These are phyloP conservation scores for Clitopilus hobsonii DNA, from an alignment of 768 basidiomycete genomes.

Conservation along the genomic window DNA sequence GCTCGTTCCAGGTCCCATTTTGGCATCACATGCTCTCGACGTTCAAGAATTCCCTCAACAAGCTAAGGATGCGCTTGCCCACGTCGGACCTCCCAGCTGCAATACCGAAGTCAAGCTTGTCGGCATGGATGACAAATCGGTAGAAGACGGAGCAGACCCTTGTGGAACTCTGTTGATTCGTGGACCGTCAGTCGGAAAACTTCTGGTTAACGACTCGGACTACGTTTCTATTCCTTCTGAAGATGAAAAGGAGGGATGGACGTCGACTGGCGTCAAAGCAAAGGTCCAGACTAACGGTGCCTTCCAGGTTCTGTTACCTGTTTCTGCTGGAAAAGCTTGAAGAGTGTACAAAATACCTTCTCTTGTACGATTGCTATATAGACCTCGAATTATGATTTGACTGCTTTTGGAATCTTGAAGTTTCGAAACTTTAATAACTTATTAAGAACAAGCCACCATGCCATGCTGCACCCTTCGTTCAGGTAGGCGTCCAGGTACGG, in stretches of 20 bases:
- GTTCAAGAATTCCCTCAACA: constrained; percentile 62
- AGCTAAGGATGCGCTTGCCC: constrained; percentile 28
- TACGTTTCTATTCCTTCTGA: constrained; percentile 29
- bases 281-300: constrained; percentile 64
- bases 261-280: constrained; percentile 35
- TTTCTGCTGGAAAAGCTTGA: constrained; percentile 3
- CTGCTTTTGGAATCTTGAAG: not conserved
- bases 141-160: constrained; percentile 68
- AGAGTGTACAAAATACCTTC: not conserved
- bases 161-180: constrained; percentile 55
- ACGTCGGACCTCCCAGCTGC: constrained; percentile 75
- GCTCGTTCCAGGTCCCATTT: constrained; percentile 67
- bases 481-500: not conserved
- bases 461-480: not conserved
- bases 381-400: not conserved
- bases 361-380: not conserved
- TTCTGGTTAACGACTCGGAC: constrained; percentile 33
- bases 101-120: constrained; percentile 83
- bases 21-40: constrained; percentile 83
- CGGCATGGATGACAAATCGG: constrained; percentile 56
- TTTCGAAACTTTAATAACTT: not conserved
- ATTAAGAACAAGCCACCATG: not conserved
- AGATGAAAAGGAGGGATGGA: constrained; percentile 39
- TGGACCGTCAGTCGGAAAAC: constrained; percentile 69
- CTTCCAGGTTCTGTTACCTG: constrained; percentile 35